Conservation (phyloP, 2,329 filamentous ascomycete genomes). For the Microdochium trichocladiopsis region DNA sequence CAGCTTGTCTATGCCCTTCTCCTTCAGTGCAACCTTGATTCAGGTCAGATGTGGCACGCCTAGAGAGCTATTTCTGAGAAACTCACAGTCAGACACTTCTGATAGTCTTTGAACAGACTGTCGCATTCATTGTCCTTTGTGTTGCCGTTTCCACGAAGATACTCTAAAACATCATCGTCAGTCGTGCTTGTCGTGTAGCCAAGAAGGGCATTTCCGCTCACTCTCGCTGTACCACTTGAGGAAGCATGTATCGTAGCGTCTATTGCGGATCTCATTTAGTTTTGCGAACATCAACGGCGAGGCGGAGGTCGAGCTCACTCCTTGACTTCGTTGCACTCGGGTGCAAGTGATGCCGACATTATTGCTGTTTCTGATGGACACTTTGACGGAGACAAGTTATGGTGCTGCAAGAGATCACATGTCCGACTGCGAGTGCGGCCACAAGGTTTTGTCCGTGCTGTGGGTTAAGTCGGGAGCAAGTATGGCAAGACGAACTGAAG, state of each 20-base stretch:
- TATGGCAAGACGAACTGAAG: neutral
- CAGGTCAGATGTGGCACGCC: too few species aligned
- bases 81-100: conserved; percentile 73
- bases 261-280: conserved; percentile 26
- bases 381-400: too few species aligned
- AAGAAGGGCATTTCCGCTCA: conserved; percentile 28
- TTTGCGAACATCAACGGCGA: too few species aligned
- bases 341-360: conserved; percentile 93
- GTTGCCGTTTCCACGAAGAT: conserved; percentile 75
- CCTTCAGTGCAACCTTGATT: conserved; percentile 71
- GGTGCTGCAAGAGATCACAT: too few species aligned
- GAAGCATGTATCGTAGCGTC: conserved; percentile 94
- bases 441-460: neutral
- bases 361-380: neutral
- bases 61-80: too few species aligned
- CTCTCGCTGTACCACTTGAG: conserved; percentile 99
- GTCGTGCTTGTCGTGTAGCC: neutral
- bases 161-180: conserved; percentile 50
- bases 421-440: too few species aligned
- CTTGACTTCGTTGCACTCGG: conserved; percentile 92
- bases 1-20: conserved; percentile 87
- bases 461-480: neutral
- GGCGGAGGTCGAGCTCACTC: conserved; percentile 57
- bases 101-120: conserved; percentile 80
- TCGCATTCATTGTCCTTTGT: conserved; percentile 75